Evolutionary conservation across 1,139 yeast species (phyloP).

Genomic region (Chernovozyma aurita): DNA sequence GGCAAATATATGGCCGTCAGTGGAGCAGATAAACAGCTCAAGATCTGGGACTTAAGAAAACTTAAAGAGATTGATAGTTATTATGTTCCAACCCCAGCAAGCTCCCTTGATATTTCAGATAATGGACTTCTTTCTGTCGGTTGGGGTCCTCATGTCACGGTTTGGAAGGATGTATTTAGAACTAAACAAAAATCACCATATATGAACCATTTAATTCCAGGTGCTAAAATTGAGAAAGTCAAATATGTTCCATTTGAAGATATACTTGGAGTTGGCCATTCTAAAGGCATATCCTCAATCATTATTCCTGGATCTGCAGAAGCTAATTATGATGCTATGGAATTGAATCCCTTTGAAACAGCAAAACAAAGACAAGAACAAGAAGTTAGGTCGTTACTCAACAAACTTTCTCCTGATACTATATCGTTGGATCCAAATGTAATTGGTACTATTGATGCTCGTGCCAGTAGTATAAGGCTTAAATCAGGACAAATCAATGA

Average conservation of each 20-base stretch:
- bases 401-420: constrained; percentile 89
- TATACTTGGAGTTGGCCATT: constrained; percentile 85
- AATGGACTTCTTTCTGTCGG: constrained; percentile 82
- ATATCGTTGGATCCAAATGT: constrained; percentile 85
- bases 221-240: constrained; percentile 63
- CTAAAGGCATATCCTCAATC: constrained; percentile 69
- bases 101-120: constrained; percentile 77
- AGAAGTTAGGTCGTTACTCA: constrained; percentile 81
- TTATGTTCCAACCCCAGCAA: constrained; percentile 82
- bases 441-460: constrained; percentile 79
- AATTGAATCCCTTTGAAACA: constrained; percentile 87
- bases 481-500: constrained; percentile 57
- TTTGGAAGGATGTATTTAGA: constrained; percentile 73
- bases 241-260: constrained; percentile 94
- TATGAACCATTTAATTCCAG: constrained; percentile 84
- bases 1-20: constrained; percentile 94
- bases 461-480: constrained; percentile 60
- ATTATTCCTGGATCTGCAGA: constrained; percentile 98
- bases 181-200: constrained; percentile 71
- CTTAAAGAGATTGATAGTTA: constrained; percentile 73
- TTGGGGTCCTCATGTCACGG: constrained; percentile 92
- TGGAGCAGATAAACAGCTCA: constrained; percentile 79
- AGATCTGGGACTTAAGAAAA: constrained; percentile 91
- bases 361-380: constrained; percentile 91
- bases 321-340: constrained; percentile 94